Evolutionary conservation across 2,329 filamentous ascomycete genomes (phyloP), one percentile per base, ranked within the genome.

Genomic region (Scedosporium boydii): DNA sequence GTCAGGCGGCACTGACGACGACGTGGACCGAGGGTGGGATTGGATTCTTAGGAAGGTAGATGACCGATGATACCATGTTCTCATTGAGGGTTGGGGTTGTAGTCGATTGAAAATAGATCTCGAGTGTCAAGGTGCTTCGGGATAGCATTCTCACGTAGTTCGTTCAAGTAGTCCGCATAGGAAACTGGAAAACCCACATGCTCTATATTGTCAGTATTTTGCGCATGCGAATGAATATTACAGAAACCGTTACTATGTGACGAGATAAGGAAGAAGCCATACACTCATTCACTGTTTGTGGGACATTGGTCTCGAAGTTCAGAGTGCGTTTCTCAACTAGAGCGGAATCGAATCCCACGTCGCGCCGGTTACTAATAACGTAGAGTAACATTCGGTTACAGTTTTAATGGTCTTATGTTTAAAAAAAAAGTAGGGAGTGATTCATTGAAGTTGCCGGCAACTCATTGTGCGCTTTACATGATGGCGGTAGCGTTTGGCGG

Each of bases 401-500:
- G 41, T 44, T n/a, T 2, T 44, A n/a, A 44, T 44, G 41, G 2
- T 44, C 10, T n/a, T 44, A 44, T 12, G 4, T 44, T 42, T 7
- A 42, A 6, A 42, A n/a, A 12, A 12, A 12, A 44, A 3, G 2
- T 44, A 12, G n/a, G 10, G 2, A 44, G 10, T 44, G 41, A 44
- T 12, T 44, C 41, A 10, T 12, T 23, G 16, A 18, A 14, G 9
- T 10, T 23, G 3, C 46, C 21, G 21, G 14, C 16, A 51, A 18
- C 29, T 29, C 14, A 57, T 29, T 56, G 23, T 23, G 23, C 18
- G 29, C 7, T 48, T 29, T 64, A 68, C 6, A 68, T 53, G 9
- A 68, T 65, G 7, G 67, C 67, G 6, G 68, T 63, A 14, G 65
- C 64, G 44, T 68, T 68, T 1, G 66, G 66, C 4, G 67, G 66